phyloP scores from a whole-genome alignment of 306 rosid species.

The Betula pendula region DNA sequence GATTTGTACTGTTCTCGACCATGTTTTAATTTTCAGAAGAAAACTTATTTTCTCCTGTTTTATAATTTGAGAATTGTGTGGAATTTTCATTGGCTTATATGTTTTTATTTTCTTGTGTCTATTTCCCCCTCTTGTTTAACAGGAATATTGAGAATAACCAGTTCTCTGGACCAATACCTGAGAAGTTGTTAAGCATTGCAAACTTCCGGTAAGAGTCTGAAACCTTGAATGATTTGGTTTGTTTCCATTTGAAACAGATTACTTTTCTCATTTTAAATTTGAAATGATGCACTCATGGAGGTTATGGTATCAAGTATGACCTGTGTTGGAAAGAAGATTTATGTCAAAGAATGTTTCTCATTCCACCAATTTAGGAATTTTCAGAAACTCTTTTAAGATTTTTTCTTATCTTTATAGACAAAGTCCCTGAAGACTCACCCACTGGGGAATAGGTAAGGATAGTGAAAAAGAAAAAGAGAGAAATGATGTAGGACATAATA shows the following conservation, averaged over 20 bases:
- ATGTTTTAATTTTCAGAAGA: constrained; percentile 23
- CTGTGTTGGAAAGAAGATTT: background rate
- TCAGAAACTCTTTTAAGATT: background rate
- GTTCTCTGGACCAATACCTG: constrained; percentile 82
- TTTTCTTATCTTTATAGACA: background rate
- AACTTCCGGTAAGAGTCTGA: constrained; percentile 53
- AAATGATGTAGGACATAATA: background rate
- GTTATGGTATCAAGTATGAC: constrained; percentile 1
- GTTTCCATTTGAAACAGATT: constrained; percentile 26
- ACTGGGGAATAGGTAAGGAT: background rate
- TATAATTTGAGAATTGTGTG: constrained; percentile 3
- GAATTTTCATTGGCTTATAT: background rate
- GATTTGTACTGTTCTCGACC: constrained; percentile 67
- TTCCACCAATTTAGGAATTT: background rate
- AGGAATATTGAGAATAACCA: constrained; percentile 87
- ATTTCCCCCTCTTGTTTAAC: constrained; percentile 35
- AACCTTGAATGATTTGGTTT: constrained; percentile 14
- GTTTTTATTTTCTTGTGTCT: background rate
- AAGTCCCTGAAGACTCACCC: background rate
- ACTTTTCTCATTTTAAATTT: constrained; percentile 22
- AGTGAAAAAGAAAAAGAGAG: background rate
- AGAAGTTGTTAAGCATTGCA: constrained; percentile 69
- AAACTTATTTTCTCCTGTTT: constrained; percentile 24
- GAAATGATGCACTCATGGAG: constrained; percentile 17
- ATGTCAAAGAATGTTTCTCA: background rate